These are phyloP conservation scores for Iris macrosiphon DNA, from an alignment of 106 monocot species.

Conservation along the genomic window DNA sequence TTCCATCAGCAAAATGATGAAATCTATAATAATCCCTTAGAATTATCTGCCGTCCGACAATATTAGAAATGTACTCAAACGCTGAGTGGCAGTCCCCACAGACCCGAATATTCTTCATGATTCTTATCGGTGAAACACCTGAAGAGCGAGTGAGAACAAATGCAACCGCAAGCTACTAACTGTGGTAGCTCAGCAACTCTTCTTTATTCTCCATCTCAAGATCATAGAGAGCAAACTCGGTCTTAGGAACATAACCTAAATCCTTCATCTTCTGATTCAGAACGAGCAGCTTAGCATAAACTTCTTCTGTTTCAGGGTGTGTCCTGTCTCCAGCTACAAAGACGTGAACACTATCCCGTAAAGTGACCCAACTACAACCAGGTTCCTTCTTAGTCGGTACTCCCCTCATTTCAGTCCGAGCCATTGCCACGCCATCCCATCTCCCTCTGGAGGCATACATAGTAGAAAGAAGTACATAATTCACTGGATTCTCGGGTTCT, in stretches of 20 bases:
- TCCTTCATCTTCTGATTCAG: slow-evolving; percentile 47
- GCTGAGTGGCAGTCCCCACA: slow-evolving; percentile 83
- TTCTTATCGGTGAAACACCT: slow-evolving; percentile 44
- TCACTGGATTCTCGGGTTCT: slow-evolving; percentile 84
- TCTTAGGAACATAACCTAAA: slow-evolving; percentile 67
- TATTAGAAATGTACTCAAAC: slow-evolving; percentile 64
- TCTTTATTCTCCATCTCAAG: slow-evolving; percentile 70
- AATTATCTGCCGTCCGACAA: slow-evolving; percentile 44
- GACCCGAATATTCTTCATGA: slow-evolving; percentile 79
- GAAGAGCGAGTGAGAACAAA: slow-evolving; percentile 61
- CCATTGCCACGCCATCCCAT: slow-evolving; percentile 60
- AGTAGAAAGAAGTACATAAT: slow-evolving; percentile 72
- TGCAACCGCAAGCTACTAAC: slow-evolving; percentile 69
- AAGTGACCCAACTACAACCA: slow-evolving; percentile 82
- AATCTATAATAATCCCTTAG: slow-evolving; percentile 51
- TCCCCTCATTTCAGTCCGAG: slow-evolving; percentile 39
- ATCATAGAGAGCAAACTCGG: slow-evolving; percentile 57
- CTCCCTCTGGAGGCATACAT: slow-evolving; percentile 54
- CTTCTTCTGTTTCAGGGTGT: slow-evolving; percentile 49
- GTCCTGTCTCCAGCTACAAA: slow-evolving; percentile 67
- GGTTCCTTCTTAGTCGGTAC: slow-evolving; percentile 50
- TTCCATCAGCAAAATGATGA: slow-evolving; percentile 66
- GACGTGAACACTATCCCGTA: slow-evolving; percentile 60
- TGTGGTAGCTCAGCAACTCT: slow-evolving; percentile 66
- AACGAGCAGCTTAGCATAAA: slow-evolving; percentile 37